These are phyloP conservation scores for Ogataea corticis DNA, from an alignment of 805 yeast species.

Conservation along the genomic window DNA sequence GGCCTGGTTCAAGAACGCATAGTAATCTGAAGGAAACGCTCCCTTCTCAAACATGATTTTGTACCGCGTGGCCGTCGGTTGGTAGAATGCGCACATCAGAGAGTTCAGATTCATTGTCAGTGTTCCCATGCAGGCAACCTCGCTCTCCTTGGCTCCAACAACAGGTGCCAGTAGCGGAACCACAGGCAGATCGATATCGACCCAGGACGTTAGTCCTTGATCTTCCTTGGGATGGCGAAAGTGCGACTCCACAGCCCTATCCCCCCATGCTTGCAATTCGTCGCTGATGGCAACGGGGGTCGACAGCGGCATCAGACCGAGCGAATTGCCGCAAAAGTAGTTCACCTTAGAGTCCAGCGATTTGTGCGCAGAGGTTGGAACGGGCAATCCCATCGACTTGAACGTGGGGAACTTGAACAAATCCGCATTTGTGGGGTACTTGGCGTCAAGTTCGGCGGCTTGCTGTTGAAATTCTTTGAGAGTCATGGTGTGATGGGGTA, in stretches of 20 bases:
- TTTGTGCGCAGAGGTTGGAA: constrained; percentile 14
- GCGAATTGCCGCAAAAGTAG: constrained; percentile 91
- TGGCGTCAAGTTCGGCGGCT: constrained; percentile 39
- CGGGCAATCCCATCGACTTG: constrained; percentile 51
- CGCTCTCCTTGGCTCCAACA: constrained; percentile 74
- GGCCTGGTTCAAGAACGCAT: constrained; percentile 77
- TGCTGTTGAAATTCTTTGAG: constrained; percentile 9
- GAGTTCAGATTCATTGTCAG: constrained; percentile 81
- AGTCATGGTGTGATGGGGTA: neutral
- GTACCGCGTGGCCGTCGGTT: constrained; percentile 55
- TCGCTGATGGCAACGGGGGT: constrained; percentile 56
- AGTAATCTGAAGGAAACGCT: constrained; percentile 91
- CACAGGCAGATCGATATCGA: constrained; percentile 78
- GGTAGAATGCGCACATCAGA: constrained; percentile 70
- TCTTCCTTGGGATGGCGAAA: constrained; percentile 60
- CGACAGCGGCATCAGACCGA: constrained; percentile 80
- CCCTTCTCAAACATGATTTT: constrained; percentile 82
- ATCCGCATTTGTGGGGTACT: constrained; percentile 40
- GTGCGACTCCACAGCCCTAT: constrained; percentile 82
- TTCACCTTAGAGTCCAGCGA: constrained; percentile 34
- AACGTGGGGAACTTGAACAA: constrained; percentile 70
- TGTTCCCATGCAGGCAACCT: constrained; percentile 87
- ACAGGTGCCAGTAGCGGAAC: constrained; percentile 66
- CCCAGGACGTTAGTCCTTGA: constrained; percentile 66
- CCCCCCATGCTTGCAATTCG: constrained; percentile 83